Conservation (phyloP, 2,329 filamentous ascomycete genomes). For the Tolypocladium ophioglossoides region DNA sequence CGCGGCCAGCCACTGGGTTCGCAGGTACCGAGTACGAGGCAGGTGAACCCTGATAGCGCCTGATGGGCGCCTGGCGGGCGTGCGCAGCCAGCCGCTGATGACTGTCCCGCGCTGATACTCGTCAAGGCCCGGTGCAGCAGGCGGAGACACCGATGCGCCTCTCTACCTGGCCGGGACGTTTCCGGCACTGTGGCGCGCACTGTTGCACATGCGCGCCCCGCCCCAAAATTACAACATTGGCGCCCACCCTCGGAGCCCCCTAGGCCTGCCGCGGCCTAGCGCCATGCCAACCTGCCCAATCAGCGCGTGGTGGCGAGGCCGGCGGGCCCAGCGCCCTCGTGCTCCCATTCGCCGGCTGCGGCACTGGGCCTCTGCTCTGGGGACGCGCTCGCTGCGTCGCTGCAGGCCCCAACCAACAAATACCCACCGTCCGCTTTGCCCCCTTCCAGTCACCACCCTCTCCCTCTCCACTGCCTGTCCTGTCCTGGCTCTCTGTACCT, state of each 20-base stretch:
- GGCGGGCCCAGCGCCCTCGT: constrained; percentile 11
- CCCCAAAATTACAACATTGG: constrained; percentile 18
- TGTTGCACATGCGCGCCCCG: constrained; percentile 14
- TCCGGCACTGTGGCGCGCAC: constrained; percentile 6
- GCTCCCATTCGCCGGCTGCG: constrained; percentile 19
- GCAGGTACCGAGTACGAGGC: neutral
- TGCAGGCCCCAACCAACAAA: constrained; percentile 18
- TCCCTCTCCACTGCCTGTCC: neutral
- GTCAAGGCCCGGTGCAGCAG: too few species aligned
- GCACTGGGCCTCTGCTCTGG: constrained; percentile 6
- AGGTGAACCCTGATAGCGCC: neutral
- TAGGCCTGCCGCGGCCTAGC: constrained; percentile 12
- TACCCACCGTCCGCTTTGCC: constrained; percentile 13
- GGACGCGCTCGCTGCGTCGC: constrained; percentile 5
- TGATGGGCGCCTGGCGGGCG: neutral
- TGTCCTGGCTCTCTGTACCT: neutral
- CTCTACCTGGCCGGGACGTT: neutral
- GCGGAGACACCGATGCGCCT: neutral
- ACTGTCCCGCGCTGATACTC: neutral
- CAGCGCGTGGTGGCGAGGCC: constrained; percentile 20
- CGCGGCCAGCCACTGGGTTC: neutral
- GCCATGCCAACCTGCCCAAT: constrained; percentile 16
- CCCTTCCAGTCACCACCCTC: constrained; percentile 3
- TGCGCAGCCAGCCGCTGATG: neutral
- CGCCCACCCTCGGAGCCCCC: constrained; percentile 6